These are phyloP conservation scores for Yamadazyma siamensis DNA, from an alignment of 1,139 yeast genomes.

Conservation along the genomic window DNA sequence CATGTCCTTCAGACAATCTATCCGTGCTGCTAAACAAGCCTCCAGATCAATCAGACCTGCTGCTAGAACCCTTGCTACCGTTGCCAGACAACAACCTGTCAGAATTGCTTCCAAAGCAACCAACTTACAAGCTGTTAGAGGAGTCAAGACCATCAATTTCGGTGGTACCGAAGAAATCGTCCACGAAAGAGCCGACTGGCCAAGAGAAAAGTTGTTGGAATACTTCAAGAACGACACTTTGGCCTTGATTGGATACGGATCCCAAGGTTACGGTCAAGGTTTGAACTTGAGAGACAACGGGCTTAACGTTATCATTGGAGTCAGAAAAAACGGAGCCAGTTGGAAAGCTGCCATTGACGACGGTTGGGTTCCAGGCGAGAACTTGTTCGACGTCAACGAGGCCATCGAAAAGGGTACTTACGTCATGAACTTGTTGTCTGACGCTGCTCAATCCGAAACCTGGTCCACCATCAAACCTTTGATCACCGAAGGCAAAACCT, in stretches of 20 bases:
- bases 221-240: constrained; percentile 97
- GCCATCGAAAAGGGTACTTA: constrained; percentile 90
- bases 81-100: constrained; percentile 48
- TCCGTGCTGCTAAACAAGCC: constrained; percentile 62
- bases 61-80: constrained; percentile 65
- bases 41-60: constrained; percentile 50
- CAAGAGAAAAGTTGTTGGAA: constrained; percentile 90
- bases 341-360: constrained; percentile 99
- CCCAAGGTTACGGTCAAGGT: constrained; percentile 99
- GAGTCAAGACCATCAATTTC: constrained; percentile 93
- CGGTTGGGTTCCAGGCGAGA: constrained; percentile 99
- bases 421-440: constrained; percentile 96
- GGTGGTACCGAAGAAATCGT: constrained; percentile 95
- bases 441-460: constrained; percentile 99
- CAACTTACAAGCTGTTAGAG: constrained; percentile 52
- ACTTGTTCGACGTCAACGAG: constrained; percentile 90
- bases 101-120: constrained; percentile 21
- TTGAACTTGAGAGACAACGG: constrained; percentile 99
- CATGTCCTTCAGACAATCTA: constrained; percentile 64
- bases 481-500: constrained; percentile 94
- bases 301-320: constrained; percentile 95
- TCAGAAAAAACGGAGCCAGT: constrained; percentile 96
- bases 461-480: constrained; percentile 85
- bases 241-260: constrained; percentile 98
- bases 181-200: constrained; percentile 99